Evolutionary conservation across 1,284 basidiomycete genomes (phyloP), one percentile per base, ranked within the genome.

Genomic region (Thecaphora frezii): DNA sequence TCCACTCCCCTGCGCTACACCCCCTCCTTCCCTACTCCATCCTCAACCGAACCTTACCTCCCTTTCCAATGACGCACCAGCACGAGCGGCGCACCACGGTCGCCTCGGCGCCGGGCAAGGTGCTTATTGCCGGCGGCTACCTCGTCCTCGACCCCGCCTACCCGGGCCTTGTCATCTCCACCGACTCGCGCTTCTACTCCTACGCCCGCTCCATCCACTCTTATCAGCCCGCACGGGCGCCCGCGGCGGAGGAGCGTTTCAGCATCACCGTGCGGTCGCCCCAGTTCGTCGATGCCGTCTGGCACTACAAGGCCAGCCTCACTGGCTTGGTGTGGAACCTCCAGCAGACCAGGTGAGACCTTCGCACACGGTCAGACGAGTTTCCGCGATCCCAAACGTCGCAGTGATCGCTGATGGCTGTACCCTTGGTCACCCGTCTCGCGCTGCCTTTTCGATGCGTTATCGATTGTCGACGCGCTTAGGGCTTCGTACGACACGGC

Each of bases 61-160:
- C 33, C 33, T n/a, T 37, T 37, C 12, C 19, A 41, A 41, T 41
- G 14, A 14, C 40, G 21, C 40, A 41, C 5, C 19, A 18, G 16
- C 33, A 36, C 12, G 33, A 14, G 10, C 7, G 12, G 12, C 33
- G 33, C 7, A 36, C 33, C 13, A 62, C 59, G 12, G 40, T 89
- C 55, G 86, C 96, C 50, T 97, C 93, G 24, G 86, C 93, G 1
- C 91, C 94, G 4, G 96, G 94, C 66, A 98, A 98, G 81, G 93
- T 97, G 51, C 86, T 98, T 58, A 80, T 97, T 14, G 74, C 76
- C 2, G 77, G 77, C 25, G 77, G 77, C 44, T 79, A 79, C 44
- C 69, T 79, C 5, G 77, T 79, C 37, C 65, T 79, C 24, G 76
- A 78, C 44, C 74, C 77, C 0, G 68, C 72, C 23, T 78, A 79